Base-by-base conservation (phyloP, 139 green algal genomes). In the Coelastrella sp. region DNA sequence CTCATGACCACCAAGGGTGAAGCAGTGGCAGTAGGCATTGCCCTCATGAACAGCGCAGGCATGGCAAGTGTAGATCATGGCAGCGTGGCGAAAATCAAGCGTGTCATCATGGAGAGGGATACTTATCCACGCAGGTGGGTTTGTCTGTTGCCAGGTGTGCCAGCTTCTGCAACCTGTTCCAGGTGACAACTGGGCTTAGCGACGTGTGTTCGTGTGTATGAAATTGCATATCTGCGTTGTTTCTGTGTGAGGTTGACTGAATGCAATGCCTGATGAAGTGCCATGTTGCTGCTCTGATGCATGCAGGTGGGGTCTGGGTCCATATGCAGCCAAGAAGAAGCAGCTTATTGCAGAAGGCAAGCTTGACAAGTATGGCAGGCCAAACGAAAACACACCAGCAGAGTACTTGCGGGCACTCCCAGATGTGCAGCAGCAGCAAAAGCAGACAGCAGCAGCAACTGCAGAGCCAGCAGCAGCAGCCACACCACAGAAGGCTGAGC, bases 1-100 rank as follows among this genome's bases (percentile, higher is more conserved):
- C 84, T 99, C 37, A 99, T 99, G 93, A 99, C 97, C 19, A 99
- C 97, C 67, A 99, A 99, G 93, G 97, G 97, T 45, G 97, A 99
- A 94, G 97, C 97, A 0, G 92, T 99, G 15, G 97, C 97, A 0
- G 88, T 99, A 5, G 97, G 90, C 57, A 94, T 99, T 45, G 96
- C 97, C 11, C 94, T 98, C 88, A 99, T 99, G 97, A 98, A 94
- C 23, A 98, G 95, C 2, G 95, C 93, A 37, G 94, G 96, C 13
- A 99, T 99, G 95, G 96, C 97, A 0, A 98, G 94, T 11, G 85
- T 93, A 93, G 96, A 99, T 83, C 96, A 99, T 83, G 97, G 97
- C 35, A 95, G 94, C 68, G 97, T 99, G 27, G 97, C 97, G 37
- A 98, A 98, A 88, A 94, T 99, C 64, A 99, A 99, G 92, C 91